Evolutionary conservation across 1,284 basidiomycete species (phyloP).

Genomic region (Singerocomus inundabilis): DNA sequence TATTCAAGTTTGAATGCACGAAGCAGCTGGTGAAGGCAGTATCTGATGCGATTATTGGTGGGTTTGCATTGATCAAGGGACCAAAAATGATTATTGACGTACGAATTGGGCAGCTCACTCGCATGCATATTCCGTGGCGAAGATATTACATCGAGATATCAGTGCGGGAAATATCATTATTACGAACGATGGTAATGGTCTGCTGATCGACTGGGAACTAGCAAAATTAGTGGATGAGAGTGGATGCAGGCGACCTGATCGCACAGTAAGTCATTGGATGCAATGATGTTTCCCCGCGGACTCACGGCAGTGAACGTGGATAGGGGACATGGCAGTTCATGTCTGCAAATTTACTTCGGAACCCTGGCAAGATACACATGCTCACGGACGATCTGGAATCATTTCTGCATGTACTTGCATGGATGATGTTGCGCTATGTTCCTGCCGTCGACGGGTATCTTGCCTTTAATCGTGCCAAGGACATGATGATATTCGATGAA

Average conservation of each 20-base stretch:
- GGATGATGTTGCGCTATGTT: background rate
- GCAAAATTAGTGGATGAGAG: background rate
- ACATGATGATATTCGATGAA: too few relatives aligned
- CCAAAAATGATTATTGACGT: background rate
- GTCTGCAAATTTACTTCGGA: background rate
- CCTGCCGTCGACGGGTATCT: background rate
- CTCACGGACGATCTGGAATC: background rate
- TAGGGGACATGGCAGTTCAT: background rate
- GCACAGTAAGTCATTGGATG: background rate
- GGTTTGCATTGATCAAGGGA: too few relatives aligned
- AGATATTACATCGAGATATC: background rate
- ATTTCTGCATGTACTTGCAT: background rate
- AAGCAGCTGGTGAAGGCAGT: background rate
- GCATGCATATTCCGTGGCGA: background rate
- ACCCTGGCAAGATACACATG: background rate
- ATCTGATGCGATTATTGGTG: background rate
- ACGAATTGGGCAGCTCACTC: background rate
- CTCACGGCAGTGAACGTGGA: too few relatives aligned
- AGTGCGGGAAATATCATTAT: background rate
- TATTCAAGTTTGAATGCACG: background rate
- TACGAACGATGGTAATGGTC: background rate
- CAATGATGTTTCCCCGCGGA: background rate
- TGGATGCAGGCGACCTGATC: background rate
- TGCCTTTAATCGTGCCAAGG: too few relatives aligned
- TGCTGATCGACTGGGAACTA: conserved; percentile 8